Conservation (phyloP, 441 rosid genomes). For the Melastoma candidum region DNA sequence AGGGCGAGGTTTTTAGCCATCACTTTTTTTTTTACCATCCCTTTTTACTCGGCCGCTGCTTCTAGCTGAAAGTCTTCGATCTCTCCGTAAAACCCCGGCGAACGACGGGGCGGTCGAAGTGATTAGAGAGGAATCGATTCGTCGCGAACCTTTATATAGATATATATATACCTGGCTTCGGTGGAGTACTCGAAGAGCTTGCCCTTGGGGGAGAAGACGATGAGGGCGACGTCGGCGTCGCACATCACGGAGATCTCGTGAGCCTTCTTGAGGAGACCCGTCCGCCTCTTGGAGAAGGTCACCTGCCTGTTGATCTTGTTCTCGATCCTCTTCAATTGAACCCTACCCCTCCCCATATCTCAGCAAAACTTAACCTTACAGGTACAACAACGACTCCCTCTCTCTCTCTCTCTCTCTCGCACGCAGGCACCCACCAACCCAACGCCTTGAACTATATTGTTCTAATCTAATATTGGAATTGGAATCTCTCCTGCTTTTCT, state of each 20-base stretch:
- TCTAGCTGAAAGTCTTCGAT: too few relatives aligned
- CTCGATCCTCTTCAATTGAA: slow-evolving; percentile 84
- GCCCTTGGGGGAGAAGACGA: slow-evolving; percentile 80
- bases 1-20: too few relatives aligned
- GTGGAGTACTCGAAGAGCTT: slow-evolving; percentile 77
- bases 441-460: background rate
- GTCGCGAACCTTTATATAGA: background rate
- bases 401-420: background rate
- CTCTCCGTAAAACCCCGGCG: too few relatives aligned
- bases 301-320: slow-evolving; percentile 92
- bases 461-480: too few relatives aligned
- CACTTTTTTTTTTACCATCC: too few relatives aligned
- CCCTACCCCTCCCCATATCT: slow-evolving; percentile 85
- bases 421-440: slow-evolving; percentile 2
- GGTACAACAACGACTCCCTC: too few relatives aligned
- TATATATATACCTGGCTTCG: slow-evolving; percentile 50
- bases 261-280: slow-evolving; percentile 80
- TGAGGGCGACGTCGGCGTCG: slow-evolving; percentile 79
- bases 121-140: background rate
- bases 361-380: too few relatives aligned
- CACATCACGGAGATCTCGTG: slow-evolving; percentile 92
- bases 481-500: too few relatives aligned
- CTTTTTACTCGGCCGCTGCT: too few relatives aligned
- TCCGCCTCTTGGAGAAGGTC: slow-evolving; percentile 79
- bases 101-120: background rate